A percentile compares a stretch with the other conserved stretches of the same genome.
These are phyloP conservation scores for Coniochaeta sp. DNA, from an alignment of 2,329 filamentous ascomycete species.

Conservation along the genomic window DNA sequence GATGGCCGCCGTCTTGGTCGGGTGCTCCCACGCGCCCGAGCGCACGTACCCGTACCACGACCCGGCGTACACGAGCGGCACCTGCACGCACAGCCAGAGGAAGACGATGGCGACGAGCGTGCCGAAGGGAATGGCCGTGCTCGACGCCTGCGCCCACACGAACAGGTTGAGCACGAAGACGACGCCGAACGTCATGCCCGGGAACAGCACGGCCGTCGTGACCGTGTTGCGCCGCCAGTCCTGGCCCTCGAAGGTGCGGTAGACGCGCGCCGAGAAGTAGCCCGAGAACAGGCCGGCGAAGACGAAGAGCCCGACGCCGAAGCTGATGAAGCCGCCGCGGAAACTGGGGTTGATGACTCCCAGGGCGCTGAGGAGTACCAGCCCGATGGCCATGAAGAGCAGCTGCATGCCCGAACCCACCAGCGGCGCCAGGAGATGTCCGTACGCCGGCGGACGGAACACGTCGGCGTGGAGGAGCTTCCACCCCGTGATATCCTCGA, in stretches of 20 bases:
- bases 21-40: slow-evolving; percentile 67
- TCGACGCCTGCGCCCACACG: slow-evolving; percentile 84
- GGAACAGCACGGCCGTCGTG: slow-evolving; percentile 70
- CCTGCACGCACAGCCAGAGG: slow-evolving; percentile 79
- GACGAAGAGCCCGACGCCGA: slow-evolving; percentile 75
- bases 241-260: slow-evolving; percentile 73
- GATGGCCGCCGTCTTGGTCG: slow-evolving; percentile 66
- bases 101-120: slow-evolving; percentile 66
- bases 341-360: slow-evolving; percentile 80
- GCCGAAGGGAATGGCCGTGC: slow-evolving; percentile 77
- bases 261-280: slow-evolving; percentile 78
- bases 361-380: slow-evolving; percentile 65
- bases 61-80: slow-evolving; percentile 76
- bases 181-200: slow-evolving; percentile 66
- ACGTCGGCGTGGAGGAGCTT: slow-evolving; percentile 85
- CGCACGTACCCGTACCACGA: slow-evolving; percentile 69
- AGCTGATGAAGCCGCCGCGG: slow-evolving; percentile 82
- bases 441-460: slow-evolving; percentile 66
- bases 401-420: slow-evolving; percentile 83
- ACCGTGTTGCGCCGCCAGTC: slow-evolving; percentile 71
- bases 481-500: slow-evolving; percentile 82
- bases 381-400: slow-evolving; percentile 69
- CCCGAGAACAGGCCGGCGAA: slow-evolving; percentile 79
- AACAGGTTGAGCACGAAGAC: slow-evolving; percentile 81
- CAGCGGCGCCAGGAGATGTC: slow-evolving; percentile 68